Evolutionary conservation across 2,329 filamentous ascomycete species (phyloP).

Genomic region (Trichophyton verrucosum): DNA sequence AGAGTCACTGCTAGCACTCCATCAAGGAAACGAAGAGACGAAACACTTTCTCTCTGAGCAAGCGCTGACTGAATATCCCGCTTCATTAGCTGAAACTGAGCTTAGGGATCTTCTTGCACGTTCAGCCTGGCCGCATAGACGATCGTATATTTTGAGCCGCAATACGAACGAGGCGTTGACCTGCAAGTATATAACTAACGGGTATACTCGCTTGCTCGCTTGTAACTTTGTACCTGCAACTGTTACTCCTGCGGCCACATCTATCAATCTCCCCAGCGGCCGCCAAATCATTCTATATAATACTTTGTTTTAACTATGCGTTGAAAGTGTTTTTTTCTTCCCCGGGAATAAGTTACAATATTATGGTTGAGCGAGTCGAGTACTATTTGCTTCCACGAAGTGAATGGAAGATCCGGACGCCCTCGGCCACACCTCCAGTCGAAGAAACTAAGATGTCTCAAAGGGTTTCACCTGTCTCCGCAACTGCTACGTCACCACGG

Average conservation of each 20-base stretch:
- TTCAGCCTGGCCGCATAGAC: not conserved
- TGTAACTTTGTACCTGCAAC: not conserved
- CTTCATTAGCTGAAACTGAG: not conserved
- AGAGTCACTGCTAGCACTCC: not conserved
- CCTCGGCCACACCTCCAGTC: not conserved
- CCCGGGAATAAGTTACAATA: not conserved
- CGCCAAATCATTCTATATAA: not conserved
- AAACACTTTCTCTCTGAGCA: not conserved
- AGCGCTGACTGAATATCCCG: not conserved
- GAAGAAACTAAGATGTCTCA: not conserved
- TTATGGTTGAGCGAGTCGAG: not conserved
- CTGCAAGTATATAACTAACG: not conserved
- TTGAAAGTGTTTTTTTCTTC: not conserved
- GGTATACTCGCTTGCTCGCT: not conserved
- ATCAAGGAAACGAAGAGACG: not conserved
- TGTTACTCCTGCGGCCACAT: not conserved
- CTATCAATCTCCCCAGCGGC: not conserved
- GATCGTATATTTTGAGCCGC: not conserved
- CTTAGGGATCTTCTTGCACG: not conserved
- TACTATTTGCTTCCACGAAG: not conserved
- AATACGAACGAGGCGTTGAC: not conserved
- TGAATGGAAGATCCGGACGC: not conserved
- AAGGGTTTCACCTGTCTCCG: not conserved
- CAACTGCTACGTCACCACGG: constrained; percentile 12
- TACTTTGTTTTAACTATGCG: not conserved